Base-by-base conservation (phyloP, 2,329 filamentous ascomycete genomes). In the Sphaerulina vaccinii region DNA sequence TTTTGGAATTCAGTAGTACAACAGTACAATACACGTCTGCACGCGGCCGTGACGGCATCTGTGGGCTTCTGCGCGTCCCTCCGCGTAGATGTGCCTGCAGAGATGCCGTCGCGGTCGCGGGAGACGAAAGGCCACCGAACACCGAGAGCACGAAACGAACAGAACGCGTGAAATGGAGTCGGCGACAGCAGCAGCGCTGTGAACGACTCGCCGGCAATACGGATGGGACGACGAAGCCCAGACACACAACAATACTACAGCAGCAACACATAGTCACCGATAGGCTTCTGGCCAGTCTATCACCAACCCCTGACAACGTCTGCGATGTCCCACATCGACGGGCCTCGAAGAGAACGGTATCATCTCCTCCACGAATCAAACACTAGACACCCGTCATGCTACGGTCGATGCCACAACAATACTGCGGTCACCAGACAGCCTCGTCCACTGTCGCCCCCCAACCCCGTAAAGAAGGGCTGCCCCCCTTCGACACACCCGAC, bases 241-340 rank as follows among this genome's bases (percentile, higher is more conserved):
- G 45, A 49, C 35, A 49, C 35, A 73, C 45, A 39, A 40, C 45
- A 9, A 38, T 48, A 27, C 45, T 22, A 29, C 35, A 48, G 22
- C 35, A 3, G 45, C 11, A 48, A 40, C 35, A 48, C 33, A 48
- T 35, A 48, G 45, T 48, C 35, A 48, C 45, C 45, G 45, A 48
- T 48, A 21, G 45, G 45, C 35, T 23, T 48, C 11, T 35, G 33
- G 45, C 35, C 45, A 21, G 40, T 22, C 45, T 22, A 27, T 48
- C 33, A 48, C 29, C 45, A 39, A 5, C 45, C 45, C 45, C 35
- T 29, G 35, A 48, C 45, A 48, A 48, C 13, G 45, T 29, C 45
- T 48, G 45, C 45, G 45, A 48, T 21, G 45, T 48, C 37, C 46
- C 46, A 37, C 37, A 42, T 49, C 24, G 46, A 35, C 37, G 46